These are phyloP conservation scores for Sphaerulina populicola DNA, from an alignment of 2,329 filamentous ascomycete species.

Conservation along the genomic window DNA sequence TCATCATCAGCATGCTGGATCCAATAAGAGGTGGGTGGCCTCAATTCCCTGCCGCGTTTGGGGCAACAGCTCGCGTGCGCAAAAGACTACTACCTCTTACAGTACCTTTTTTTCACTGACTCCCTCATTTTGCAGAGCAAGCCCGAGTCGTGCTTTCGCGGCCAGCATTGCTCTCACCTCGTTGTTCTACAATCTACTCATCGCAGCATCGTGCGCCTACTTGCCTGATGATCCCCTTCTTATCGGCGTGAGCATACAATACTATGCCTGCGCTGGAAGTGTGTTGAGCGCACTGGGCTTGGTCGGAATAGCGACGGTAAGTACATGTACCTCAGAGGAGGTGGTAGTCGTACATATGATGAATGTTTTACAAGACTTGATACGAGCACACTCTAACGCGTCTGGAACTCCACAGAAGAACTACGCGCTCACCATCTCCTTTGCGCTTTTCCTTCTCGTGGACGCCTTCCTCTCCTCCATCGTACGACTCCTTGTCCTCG, in stretches of 20 bases:
- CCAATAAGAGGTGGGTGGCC: constrained; percentile 3
- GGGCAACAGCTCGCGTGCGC: not conserved
- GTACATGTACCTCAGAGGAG: not conserved
- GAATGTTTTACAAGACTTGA: not conserved
- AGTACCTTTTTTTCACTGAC: not conserved
- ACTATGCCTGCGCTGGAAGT: constrained; percentile 26
- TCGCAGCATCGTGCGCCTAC: constrained; percentile 23
- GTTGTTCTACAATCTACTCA: constrained; percentile 22
- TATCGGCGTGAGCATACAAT: constrained; percentile 21
- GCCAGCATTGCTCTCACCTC: constrained; percentile 21
- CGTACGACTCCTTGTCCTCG: constrained; percentile 20
- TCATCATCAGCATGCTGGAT: constrained; percentile 4
- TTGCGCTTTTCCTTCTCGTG: constrained; percentile 25
- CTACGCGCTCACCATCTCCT: constrained; percentile 19
- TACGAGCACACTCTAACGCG: not conserved
- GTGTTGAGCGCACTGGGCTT: constrained; percentile 22
- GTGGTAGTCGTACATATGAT: not conserved
- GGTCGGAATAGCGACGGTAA: constrained; percentile 22
- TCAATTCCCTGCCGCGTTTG: not conserved
- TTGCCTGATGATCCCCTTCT: constrained; percentile 26
- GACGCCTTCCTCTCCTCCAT: constrained; percentile 24
- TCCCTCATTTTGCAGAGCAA: not conserved
- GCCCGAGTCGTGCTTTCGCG: constrained; percentile 14
- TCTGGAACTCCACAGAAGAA: constrained; percentile 12
- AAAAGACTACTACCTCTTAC: not conserved